Conservation (phyloP, 148 eudicot species). For the Chenopodium formosanum region DNA sequence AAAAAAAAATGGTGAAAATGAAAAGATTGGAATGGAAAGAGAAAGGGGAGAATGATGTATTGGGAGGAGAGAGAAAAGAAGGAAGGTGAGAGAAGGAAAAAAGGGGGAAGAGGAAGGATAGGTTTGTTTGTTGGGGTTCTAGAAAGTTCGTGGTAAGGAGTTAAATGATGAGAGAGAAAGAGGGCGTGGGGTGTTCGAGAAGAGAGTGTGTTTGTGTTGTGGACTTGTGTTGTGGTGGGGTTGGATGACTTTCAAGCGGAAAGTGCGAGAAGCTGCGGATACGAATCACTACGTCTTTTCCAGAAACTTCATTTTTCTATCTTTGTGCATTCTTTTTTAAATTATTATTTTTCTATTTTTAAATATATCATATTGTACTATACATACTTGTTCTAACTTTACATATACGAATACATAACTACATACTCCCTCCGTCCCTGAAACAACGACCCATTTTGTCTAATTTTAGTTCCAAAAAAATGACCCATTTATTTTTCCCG, state of each 20-base stretch:
- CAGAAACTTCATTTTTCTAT: conserved; percentile 26
- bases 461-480: no score
- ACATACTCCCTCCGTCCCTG: no score
- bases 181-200: not conserved
- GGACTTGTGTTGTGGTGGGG: not conserved
- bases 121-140: conserved; percentile 30
- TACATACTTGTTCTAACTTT: no score
- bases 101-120: not conserved
- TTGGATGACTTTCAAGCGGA: conserved; percentile 4
- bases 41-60: no score
- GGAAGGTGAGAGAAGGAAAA: not conserved
- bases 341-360: not conserved
- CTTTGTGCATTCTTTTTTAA: not conserved
- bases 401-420: no score
- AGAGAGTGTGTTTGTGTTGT: not conserved
- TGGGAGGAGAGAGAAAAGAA: not conserved
- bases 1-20: not conserved
- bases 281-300: conserved; percentile 13
- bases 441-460: no score
- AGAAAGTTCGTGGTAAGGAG: conserved; percentile 39
- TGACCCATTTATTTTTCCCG: no score
- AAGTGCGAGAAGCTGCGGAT: conserved; percentile 26
- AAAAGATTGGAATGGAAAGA: not conserved
- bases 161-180: conserved; percentile 10
- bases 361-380: no score